These are phyloP conservation scores for Solanum etuberosum DNA, from an alignment of 257 asterid species.

Conservation along the genomic window DNA sequence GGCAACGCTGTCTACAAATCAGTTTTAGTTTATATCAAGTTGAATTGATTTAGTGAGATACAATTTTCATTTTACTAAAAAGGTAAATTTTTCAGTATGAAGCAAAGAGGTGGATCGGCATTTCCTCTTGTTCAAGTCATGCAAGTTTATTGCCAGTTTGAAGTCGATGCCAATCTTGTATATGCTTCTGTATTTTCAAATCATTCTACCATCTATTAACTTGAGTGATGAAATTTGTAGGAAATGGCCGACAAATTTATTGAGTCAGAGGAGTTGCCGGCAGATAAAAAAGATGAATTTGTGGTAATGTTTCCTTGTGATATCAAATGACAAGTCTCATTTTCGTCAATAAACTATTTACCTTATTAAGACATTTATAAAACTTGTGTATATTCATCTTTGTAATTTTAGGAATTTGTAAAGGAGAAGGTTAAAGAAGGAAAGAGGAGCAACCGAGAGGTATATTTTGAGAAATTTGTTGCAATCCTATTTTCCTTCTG, in stretches of 20 bases:
- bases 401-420: conserved; percentile 39
- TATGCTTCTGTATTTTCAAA: not conserved
- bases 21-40: not conserved
- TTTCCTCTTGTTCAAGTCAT: not conserved
- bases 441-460: conserved; percentile 69
- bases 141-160: not conserved
- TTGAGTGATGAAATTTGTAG: conserved; percentile 16
- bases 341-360: not conserved
- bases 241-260: conserved; percentile 60
- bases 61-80: not conserved
- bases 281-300: conserved; percentile 63
- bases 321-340: not conserved
- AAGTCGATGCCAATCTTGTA: not conserved
- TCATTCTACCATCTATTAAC: not conserved
- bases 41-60: not conserved
- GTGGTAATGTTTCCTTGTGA: conserved; percentile 27
- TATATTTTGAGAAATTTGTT: conserved; percentile 8
- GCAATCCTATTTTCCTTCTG: not conserved
- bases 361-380: not conserved
- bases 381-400: not conserved
- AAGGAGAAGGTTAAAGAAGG: conserved; percentile 76
- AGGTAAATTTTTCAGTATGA: not conserved
- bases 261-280: conserved; percentile 56
- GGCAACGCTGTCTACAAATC: not conserved
- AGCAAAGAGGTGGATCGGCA: not conserved